Conservation (phyloP, 1,284 basidiomycete genomes). For the Cutaneotrichosporon cavernicola region DNA sequence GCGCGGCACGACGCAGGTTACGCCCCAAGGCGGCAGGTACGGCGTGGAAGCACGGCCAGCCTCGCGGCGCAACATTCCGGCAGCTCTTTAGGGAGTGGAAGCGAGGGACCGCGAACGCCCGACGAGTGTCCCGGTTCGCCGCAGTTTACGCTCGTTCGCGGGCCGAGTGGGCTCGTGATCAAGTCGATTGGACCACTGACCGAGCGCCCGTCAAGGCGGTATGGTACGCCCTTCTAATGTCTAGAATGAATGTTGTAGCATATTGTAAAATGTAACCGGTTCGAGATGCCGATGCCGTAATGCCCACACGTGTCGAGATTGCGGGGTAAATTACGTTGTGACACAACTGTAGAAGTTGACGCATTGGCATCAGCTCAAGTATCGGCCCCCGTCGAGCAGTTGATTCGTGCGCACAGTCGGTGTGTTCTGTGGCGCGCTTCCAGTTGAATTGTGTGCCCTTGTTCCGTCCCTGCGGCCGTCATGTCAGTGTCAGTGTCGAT, state of each 20-base stretch:
- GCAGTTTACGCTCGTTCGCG: not conserved
- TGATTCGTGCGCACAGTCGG: not conserved
- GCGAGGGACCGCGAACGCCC: slow-evolving; percentile 15
- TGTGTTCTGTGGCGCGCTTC: too few relatives aligned
- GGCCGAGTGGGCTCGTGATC: not conserved
- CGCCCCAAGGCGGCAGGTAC: not conserved
- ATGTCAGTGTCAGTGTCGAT: too few relatives aligned
- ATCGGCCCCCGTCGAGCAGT: too few relatives aligned
- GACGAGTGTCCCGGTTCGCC: slow-evolving; percentile 8
- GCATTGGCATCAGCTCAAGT: too few relatives aligned
- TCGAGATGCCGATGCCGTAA: too few relatives aligned
- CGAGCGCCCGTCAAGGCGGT: not conserved
- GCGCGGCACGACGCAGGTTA: not conserved
- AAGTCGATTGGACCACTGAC: not conserved
- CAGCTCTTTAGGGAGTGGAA: slow-evolving; percentile 9
- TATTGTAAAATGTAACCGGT: not conserved
- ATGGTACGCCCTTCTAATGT: slow-evolving; percentile 10
- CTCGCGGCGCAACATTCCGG: not conserved
- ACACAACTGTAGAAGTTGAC: too few relatives aligned
- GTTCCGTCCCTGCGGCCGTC: too few relatives aligned
- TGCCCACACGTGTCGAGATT: too few relatives aligned
- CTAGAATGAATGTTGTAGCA: not conserved
- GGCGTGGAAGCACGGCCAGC: not conserved
- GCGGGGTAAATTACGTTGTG: too few relatives aligned
- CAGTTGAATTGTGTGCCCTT: too few relatives aligned